Conservation (phyloP, 192 early-diverging fungal genomes). For the Paraglomus occultum region DNA sequence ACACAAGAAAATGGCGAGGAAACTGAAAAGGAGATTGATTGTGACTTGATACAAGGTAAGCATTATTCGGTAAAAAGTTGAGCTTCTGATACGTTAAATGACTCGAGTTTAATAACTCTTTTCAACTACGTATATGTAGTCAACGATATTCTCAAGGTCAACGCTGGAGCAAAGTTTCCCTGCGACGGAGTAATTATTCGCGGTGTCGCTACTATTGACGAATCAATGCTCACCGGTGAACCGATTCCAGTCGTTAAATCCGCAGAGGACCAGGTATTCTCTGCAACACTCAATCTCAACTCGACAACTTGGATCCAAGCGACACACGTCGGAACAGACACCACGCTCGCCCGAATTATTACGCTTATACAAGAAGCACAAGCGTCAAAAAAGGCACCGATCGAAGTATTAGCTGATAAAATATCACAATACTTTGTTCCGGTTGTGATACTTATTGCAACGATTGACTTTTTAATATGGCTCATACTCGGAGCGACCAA, state of each 20-base stretch:
- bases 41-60: conserved; percentile 57
- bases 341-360: conserved; percentile 62
- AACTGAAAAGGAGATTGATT: conserved; percentile 46
- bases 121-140: conserved; percentile 40
- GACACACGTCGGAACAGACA: conserved; percentile 58
- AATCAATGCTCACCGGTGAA: conserved; percentile 84
- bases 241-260: conserved; percentile 62
- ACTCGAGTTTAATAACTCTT: too few species aligned
- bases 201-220: conserved; percentile 67
- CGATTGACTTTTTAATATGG: conserved; percentile 61
- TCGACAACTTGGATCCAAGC: conserved; percentile 63
- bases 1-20: not conserved
- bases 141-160: conserved; percentile 73
- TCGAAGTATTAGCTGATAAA: conserved; percentile 62
- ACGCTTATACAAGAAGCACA: conserved; percentile 67
- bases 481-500: conserved; percentile 35
- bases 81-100: too few species aligned
- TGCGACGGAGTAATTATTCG: conserved; percentile 60
- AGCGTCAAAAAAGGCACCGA: conserved; percentile 58
- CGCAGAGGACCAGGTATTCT: conserved; percentile 44
- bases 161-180: conserved; percentile 65
- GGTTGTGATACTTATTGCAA: conserved; percentile 53
- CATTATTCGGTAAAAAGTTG: too few species aligned
- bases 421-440: conserved; percentile 65
- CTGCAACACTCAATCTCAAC: conserved; percentile 65